A percentile compares a stretch with the other conserved stretches of the same genome.
Conservation (phyloP, 371 early-diverging fungal species). For the Syncephalastrum sp. region DNA sequence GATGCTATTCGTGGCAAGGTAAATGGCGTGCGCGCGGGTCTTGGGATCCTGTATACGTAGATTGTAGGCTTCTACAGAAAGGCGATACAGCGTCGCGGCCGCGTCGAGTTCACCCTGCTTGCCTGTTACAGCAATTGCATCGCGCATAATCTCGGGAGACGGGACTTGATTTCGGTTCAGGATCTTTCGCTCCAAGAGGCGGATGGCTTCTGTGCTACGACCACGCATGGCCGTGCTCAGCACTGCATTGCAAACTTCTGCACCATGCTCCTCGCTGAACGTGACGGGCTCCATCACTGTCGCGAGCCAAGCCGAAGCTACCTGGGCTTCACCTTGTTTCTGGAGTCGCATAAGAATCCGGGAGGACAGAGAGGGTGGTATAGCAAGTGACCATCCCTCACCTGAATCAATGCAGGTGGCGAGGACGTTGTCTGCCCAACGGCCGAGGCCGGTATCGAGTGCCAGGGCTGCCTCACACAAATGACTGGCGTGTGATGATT, state of each 20-base stretch:
- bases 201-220: constrained; percentile 18
- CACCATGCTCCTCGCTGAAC: no score
- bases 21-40: constrained; percentile 24
- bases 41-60: constrained; percentile 10
- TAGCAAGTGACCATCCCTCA: no score
- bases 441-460: no score
- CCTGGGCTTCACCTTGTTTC: no score
- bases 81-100: constrained; percentile 30
- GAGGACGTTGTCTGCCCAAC: no score
- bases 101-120: constrained; percentile 42
- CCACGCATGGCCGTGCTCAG: constrained; percentile 26
- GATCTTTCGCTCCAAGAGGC: constrained; percentile 24
- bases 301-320: no score
- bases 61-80: constrained; percentile 28
- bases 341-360: no score
- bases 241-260: constrained; percentile 6
- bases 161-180: constrained; percentile 25
- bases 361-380: no score
- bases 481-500: no score
- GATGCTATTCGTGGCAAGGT: constrained; percentile 50
- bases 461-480: no score
- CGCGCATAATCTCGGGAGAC: constrained; percentile 36
- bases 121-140: constrained; percentile 42
- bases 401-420: no score
- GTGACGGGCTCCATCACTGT: no score